Percentiles rank a stretch among this genome's conserved stretches.
Evolutionary conservation across 2,329 filamentous ascomycete genomes (phyloP).

Genomic region (Ceratocystis alfenasii): DNA sequence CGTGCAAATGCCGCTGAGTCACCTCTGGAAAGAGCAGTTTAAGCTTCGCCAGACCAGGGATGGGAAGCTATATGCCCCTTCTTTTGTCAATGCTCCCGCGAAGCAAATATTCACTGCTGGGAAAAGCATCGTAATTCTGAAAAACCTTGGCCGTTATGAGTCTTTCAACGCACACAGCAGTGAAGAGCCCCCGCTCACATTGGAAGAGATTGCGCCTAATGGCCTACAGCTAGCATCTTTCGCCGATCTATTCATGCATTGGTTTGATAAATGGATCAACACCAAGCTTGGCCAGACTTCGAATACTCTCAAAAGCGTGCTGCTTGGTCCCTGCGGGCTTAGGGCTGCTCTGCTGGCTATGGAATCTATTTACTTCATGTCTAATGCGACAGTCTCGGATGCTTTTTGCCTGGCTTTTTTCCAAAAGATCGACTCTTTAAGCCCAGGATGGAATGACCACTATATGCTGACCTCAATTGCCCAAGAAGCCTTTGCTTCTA

Average conservation of each 20-base stretch:
- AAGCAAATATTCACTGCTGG: constrained; percentile 72
- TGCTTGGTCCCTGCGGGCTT: constrained; percentile 60
- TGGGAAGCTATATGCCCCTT: constrained; percentile 55
- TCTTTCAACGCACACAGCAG: constrained; percentile 27
- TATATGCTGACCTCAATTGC: constrained; percentile 69
- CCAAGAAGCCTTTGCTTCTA: constrained; percentile 56
- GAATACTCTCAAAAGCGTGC: constrained; percentile 48
- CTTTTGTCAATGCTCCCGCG: constrained; percentile 58
- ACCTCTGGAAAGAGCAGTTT: constrained; percentile 68
- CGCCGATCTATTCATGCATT: constrained; percentile 57
- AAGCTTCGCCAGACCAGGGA: constrained; percentile 49
- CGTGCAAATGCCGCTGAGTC: constrained; percentile 45
- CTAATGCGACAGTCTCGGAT: constrained; percentile 57
- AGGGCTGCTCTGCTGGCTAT: constrained; percentile 53
- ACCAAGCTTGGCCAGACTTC: constrained; percentile 62
- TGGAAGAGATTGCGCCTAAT: constrained; percentile 42
- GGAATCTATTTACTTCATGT: constrained; percentile 62
- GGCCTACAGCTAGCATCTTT: constrained; percentile 50
- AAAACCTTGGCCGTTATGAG: constrained; percentile 49
- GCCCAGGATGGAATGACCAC: constrained; percentile 60
- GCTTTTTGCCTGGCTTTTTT: constrained; percentile 60
- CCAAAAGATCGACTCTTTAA: constrained; percentile 54
- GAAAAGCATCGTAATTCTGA: constrained; percentile 78
- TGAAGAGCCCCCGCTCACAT: constrained; percentile 41
- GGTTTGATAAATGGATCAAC: constrained; percentile 66